Evolutionary conservation across 768 basidiomycete genomes (phyloP).

Genomic region (Gloeostereum incarnatum): DNA sequence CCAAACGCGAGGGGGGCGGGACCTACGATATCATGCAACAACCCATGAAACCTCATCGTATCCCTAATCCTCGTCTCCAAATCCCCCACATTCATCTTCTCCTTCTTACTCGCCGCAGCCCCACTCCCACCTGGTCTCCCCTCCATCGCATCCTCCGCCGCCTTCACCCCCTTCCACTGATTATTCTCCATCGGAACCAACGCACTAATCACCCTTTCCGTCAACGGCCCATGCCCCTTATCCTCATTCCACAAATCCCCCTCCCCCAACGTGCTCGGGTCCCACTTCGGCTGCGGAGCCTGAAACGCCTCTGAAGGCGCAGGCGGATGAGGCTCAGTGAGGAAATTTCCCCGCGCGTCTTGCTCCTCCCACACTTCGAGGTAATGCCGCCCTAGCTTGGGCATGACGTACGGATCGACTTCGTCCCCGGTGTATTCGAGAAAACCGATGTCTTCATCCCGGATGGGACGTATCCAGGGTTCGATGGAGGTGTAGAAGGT

Average conservation of each 20-base stretch:
- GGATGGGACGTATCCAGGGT: conserved; percentile 80
- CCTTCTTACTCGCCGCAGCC: conserved; percentile 64
- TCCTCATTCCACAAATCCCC: conserved; percentile 62
- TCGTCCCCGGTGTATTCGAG: conserved; percentile 89
- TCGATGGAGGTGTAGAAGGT: conserved; percentile 89
- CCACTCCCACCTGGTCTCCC: conserved; percentile 74
- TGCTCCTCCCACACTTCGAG: conserved; percentile 90
- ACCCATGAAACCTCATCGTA: conserved; percentile 69
- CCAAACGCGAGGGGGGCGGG: too few species aligned
- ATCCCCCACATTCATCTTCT: conserved; percentile 72
- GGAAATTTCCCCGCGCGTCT: conserved; percentile 35
- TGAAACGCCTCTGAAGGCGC: conserved; percentile 25
- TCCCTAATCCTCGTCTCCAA: conserved; percentile 68
- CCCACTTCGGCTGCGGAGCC: conserved; percentile 65
- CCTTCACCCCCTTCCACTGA: conserved; percentile 72
- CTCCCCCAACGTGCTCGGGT: conserved; percentile 74
- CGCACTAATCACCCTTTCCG: conserved; percentile 75
- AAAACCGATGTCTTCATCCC: conserved; percentile 94
- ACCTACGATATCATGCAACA: conserved; percentile 62
- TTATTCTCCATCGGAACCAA: conserved; percentile 60
- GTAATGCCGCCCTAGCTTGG: conserved; percentile 82
- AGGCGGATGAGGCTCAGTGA: conserved; percentile 11
- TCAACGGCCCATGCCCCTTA: conserved; percentile 78
- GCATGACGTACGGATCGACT: conserved; percentile 78
- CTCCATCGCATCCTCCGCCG: conserved; percentile 80